These are phyloP conservation scores for Eucalyptus globulus DNA, from an alignment of 345 rosid genomes.

Conservation along the genomic window DNA sequence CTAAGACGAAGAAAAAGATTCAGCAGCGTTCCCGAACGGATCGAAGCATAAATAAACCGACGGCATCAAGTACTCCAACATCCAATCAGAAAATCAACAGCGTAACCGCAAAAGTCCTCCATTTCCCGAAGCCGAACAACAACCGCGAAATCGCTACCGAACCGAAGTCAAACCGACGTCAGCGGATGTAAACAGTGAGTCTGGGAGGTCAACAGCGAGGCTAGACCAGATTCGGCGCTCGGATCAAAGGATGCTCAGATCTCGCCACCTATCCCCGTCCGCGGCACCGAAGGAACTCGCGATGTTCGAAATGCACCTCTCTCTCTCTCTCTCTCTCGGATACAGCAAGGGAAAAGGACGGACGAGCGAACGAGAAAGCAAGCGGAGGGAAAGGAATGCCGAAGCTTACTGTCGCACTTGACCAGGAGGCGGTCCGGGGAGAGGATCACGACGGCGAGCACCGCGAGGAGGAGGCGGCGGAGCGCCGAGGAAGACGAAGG, in stretches of 20 bases:
- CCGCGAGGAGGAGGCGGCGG: conserved; percentile 11
- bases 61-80: too few species aligned
- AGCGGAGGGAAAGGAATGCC: background rate
- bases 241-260: background rate
- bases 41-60: background rate
- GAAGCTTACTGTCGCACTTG: conserved; percentile 14
- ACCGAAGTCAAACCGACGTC: background rate
- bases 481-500: background rate
- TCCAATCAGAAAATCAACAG: background rate
- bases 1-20: background rate
- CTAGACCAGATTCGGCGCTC: background rate
- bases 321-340: background rate
- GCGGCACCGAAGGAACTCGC: background rate
- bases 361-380: background rate
- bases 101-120: background rate
- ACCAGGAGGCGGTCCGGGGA: conserved; percentile 12
- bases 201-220: background rate
- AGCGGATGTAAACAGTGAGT: background rate
- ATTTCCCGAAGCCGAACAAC: background rate
- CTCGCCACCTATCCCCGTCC: background rate
- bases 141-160: background rate
- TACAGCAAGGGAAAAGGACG: background rate
- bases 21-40: background rate
- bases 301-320: background rate
- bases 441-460: conserved; percentile 24